Percentiles rank a stretch among this genome's conserved stretches.
Conservation (phyloP, 2,329 filamentous ascomycete species). For the Westerdykella sp. region DNA sequence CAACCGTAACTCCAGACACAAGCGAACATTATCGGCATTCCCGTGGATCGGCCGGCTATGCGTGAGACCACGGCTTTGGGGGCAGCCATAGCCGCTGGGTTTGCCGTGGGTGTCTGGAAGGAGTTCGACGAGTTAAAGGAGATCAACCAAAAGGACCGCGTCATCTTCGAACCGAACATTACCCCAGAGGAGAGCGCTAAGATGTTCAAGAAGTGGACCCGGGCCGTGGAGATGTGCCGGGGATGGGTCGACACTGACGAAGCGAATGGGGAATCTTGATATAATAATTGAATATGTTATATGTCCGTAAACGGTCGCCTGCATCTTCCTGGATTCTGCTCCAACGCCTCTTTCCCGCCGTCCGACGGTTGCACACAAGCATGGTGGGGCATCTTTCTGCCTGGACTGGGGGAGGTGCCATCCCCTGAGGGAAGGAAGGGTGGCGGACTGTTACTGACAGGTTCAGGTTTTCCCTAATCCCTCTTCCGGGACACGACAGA, state of each 20-base stretch:
- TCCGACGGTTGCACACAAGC: too few relatives aligned
- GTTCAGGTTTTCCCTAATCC: too few relatives aligned
- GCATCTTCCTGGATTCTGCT: slow-evolving; percentile 5
- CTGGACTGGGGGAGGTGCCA: too few relatives aligned
- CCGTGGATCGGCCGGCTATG: slow-evolving; percentile 79
- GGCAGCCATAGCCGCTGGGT: slow-evolving; percentile 82
- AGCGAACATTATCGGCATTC: slow-evolving; percentile 77
- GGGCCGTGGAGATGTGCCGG: slow-evolving; percentile 71
- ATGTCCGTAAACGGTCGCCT: slow-evolving; percentile 18
- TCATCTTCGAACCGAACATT: slow-evolving; percentile 63
- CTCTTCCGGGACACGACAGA: too few relatives aligned
- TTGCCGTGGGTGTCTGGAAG: slow-evolving; percentile 73
- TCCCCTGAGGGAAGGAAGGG: too few relatives aligned
- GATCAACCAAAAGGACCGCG: slow-evolving; percentile 65
- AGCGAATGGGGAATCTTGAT: slow-evolving; percentile 27
- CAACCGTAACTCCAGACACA: slow-evolving; percentile 54
- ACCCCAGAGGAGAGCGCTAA: slow-evolving; percentile 51
- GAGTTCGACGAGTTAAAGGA: slow-evolving; percentile 66
- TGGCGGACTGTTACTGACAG: too few relatives aligned
- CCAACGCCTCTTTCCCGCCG: too few relatives aligned
- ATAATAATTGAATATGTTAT: slow-evolving; percentile 18
- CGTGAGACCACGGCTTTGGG: slow-evolving; percentile 84
- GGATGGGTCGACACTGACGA: slow-evolving; percentile 57
- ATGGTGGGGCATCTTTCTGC: too few relatives aligned
- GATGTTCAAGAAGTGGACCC: slow-evolving; percentile 67